These are phyloP conservation scores for Celoporthe dispersa DNA, from an alignment of 2,329 filamentous ascomycete species.

Conservation along the genomic window DNA sequence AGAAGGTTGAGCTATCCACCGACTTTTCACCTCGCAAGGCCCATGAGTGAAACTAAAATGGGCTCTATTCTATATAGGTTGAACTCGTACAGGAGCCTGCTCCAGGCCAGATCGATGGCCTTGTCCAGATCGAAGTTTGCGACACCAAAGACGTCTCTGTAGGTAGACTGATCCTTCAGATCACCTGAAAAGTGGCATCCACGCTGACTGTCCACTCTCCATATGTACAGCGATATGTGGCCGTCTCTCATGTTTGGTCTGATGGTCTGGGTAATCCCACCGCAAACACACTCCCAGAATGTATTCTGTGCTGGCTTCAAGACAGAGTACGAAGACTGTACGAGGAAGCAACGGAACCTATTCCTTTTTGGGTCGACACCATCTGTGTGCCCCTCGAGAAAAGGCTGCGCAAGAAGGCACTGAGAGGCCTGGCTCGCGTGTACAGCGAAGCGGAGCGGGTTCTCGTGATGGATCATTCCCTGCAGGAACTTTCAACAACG, in stretches of 20 bases:
- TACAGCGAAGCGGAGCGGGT: constrained; percentile 1
- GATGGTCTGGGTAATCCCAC: background rate
- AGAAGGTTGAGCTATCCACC: background rate
- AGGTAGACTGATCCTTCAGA: background rate
- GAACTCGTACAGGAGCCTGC: background rate
- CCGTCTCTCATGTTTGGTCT: constrained; percentile 1
- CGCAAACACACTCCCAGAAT: background rate
- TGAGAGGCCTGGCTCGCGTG: background rate
- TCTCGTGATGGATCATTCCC: background rate
- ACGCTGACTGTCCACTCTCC: background rate
- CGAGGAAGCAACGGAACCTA: background rate
- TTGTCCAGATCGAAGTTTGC: background rate
- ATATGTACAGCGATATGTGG: background rate
- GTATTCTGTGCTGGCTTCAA: background rate
- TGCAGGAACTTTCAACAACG: background rate
- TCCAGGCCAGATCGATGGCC: background rate
- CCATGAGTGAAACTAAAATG: background rate
- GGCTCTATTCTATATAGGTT: background rate
- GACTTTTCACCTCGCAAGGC: background rate
- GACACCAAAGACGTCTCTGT: background rate
- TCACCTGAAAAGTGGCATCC: background rate
- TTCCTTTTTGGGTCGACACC: background rate
- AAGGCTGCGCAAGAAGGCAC: background rate
- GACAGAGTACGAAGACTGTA: background rate
- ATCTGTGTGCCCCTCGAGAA: background rate